phyloP scores from a whole-genome alignment of 371 early-diverging fungal genomes.

The Mortierella polycephala region DNA sequence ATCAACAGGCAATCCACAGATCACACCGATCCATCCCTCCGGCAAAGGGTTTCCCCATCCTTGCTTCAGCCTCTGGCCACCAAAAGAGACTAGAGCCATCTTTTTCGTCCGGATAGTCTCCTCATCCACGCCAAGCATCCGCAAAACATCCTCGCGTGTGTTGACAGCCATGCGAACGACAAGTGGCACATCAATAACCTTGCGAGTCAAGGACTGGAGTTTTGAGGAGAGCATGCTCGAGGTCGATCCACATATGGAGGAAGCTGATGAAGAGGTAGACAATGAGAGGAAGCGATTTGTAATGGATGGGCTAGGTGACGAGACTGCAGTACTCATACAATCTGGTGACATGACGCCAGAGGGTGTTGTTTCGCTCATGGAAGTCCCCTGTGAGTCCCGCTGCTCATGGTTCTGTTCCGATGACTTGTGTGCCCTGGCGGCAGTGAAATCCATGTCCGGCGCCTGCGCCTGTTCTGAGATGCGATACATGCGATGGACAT shows the following conservation, averaged over 20 bases:
- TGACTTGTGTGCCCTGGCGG: not conserved
- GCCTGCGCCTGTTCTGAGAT: slow-evolving; percentile 3
- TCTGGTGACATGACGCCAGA: slow-evolving; percentile 34
- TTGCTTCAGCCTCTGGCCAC: slow-evolving; percentile 72
- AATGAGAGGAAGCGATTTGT: not conserved
- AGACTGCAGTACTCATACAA: slow-evolving; percentile 25
- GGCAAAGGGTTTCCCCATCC: slow-evolving; percentile 72
- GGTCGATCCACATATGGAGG: not conserved
- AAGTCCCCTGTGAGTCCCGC: slow-evolving; percentile 4
- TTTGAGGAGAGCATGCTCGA: not conserved
- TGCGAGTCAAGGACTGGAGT: slow-evolving; percentile 6
- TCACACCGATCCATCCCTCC: slow-evolving; percentile 80
- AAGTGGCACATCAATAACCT: slow-evolving; percentile 47
- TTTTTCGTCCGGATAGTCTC: slow-evolving; percentile 65
- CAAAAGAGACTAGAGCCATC: slow-evolving; percentile 79
- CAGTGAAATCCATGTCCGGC: not conserved
- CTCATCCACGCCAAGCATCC: slow-evolving; percentile 67
- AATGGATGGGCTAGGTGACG: slow-evolving; percentile 30
- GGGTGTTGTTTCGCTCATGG: slow-evolving; percentile 34
- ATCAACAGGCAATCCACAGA: slow-evolving; percentile 70
- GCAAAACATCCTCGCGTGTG: slow-evolving; percentile 65
- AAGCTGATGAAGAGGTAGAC: not conserved
- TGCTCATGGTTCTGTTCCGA: slow-evolving; percentile 3
- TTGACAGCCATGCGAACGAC: slow-evolving; percentile 59
- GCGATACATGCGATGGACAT: not conserved